phyloP scores from a whole-genome alignment of 192 early-diverging fungal species.

The Coemansia sp. region DNA sequence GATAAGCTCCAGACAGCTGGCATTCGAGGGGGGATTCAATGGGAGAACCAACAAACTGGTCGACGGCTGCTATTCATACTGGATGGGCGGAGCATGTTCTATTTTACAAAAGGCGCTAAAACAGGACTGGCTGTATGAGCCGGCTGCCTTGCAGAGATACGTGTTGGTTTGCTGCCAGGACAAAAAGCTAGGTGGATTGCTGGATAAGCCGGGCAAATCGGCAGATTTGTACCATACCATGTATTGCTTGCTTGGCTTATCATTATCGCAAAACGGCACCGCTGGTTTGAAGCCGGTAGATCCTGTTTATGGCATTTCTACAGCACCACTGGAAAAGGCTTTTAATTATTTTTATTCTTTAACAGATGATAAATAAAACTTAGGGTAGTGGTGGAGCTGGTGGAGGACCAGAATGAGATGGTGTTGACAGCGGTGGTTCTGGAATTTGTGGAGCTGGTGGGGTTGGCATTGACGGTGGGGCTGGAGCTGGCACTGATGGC shows the following conservation, averaged over 20 bases:
- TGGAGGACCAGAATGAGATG: too few species aligned
- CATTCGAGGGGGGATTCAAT: constrained; percentile 91
- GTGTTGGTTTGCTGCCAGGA: constrained; percentile 83
- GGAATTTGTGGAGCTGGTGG: too few species aligned
- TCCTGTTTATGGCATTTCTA: constrained; percentile 40
- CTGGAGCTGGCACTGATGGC: neutral
- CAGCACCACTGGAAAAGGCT: constrained; percentile 29
- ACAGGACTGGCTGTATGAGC: constrained; percentile 50
- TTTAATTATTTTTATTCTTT: constrained; percentile 46
- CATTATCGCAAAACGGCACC: constrained; percentile 75
- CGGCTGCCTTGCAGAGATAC: constrained; percentile 80
- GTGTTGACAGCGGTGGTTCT: too few species aligned
- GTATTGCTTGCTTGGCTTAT: constrained; percentile 85
- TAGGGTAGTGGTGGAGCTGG: too few species aligned
- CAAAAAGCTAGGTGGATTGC: constrained; percentile 65
- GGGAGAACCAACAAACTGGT: constrained; percentile 97
- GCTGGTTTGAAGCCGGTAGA: constrained; percentile 42
- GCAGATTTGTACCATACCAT: constrained; percentile 95
- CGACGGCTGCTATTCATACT: constrained; percentile 98
- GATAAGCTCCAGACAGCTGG: constrained; percentile 78
- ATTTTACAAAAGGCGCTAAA: constrained; percentile 60
- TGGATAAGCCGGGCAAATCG: constrained; percentile 90
- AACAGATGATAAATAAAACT: too few species aligned
- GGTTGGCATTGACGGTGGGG: too few species aligned
- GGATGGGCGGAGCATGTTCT: constrained; percentile 81